Base-by-base conservation (phyloP, 768 basidiomycete species). In the Polyporus arcularius region DNA sequence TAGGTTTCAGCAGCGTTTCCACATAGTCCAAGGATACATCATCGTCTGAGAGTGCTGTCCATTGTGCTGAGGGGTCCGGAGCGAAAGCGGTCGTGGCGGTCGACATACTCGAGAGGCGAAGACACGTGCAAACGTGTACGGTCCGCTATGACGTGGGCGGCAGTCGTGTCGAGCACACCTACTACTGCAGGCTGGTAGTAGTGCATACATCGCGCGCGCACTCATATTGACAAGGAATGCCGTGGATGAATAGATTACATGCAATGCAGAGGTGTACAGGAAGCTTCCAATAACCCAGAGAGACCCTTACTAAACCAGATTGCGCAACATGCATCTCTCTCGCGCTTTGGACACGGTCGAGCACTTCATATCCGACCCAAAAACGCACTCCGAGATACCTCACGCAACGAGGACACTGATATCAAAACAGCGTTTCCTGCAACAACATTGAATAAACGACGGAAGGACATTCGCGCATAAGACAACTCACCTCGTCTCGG, bases 401-500 rank as follows among this genome's bases (percentile, higher is more conserved):
- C 55, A 21, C 41, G 11, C 35, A 26, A 38, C 26, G n/a, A 52
- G 38, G 48, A 9, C 38, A 21, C 1, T 11, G 57, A 4, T 53
- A 18, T 69, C 57, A 93, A 74, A 94, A 92, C 45, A 94, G 78
- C 12, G 90, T 92, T 68, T 94, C 92, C 92, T 90, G 64, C 6
- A 53, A 60, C 42, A 38, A 55, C 65, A 32, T 53, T 57, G 11
- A n/a, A 18, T 46, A 46, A 64, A 53, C 28, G 28, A 21, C 16
- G 9, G 32, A 49, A 49, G 49, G 52, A 38, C 15, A 62, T 11
- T 35, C 35, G 26, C 11, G 7, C 16, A 21, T 59, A 41, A 26
- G 45, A 28, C 30, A 10, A 69, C 78, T 69, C 60, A 92, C 96
- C 81, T 98, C 97, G 71, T 99, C 97, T 68, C 97, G 88, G 32